These are phyloP conservation scores for Rhynchosporium secalis DNA, from an alignment of 2,329 filamentous ascomycete species.

Conservation along the genomic window DNA sequence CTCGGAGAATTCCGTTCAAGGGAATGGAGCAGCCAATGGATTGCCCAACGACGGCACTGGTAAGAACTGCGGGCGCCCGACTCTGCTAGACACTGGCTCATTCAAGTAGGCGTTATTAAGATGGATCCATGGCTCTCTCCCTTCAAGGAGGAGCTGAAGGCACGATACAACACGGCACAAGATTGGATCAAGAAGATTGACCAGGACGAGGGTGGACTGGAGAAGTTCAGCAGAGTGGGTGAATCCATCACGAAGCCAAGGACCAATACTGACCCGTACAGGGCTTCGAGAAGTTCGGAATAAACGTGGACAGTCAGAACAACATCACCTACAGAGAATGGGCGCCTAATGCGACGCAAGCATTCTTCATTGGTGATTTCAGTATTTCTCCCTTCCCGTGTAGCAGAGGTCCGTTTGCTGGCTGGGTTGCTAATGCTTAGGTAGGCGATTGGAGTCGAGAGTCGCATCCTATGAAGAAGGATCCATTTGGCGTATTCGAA, in stretches of 20 bases:
- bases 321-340: constrained; percentile 93
- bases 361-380: constrained; percentile 91
- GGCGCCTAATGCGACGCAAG: constrained; percentile 85
- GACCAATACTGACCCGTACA: constrained; percentile 42
- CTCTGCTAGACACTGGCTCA: constrained; percentile 23
- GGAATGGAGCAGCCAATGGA: constrained; percentile 47
- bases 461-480: constrained; percentile 83
- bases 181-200: constrained; percentile 85
- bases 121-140: constrained; percentile 89
- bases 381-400: constrained; percentile 52
- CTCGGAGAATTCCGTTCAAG: constrained; percentile 35
- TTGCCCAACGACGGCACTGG: constrained; percentile 72
- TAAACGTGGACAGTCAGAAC: constrained; percentile 78
- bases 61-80: constrained; percentile 42
- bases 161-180: constrained; percentile 76
- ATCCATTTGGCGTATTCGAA: constrained; percentile 84
- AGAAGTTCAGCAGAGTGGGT: constrained; percentile 82
- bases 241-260: constrained; percentile 4
- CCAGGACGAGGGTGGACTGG: constrained; percentile 80
- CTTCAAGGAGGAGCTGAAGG: constrained; percentile 74
- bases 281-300: constrained; percentile 84
- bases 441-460: constrained; percentile 82
- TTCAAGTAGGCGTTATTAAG: constrained; percentile 69
- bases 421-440: constrained; percentile 27
- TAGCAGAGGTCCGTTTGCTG: constrained; percentile 15